phyloP scores from a whole-genome alignment of 2,329 filamentous ascomycete genomes.

The Hypoxylon sp. region DNA sequence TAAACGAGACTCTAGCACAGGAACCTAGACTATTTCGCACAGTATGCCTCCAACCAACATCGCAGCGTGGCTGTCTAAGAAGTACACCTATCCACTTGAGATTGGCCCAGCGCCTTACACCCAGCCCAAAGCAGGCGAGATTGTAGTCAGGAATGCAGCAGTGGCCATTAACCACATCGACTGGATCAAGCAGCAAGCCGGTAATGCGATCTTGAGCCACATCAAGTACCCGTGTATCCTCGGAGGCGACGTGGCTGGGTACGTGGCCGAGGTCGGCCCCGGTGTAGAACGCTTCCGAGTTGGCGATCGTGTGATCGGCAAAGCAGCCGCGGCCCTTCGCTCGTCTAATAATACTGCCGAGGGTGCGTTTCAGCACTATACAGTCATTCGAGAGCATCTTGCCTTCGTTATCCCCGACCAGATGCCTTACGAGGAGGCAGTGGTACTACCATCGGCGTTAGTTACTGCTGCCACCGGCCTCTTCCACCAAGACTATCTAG shows the following conservation, averaged over 20 bases:
- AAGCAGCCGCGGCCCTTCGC: slow-evolving; percentile 12
- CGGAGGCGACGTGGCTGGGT: slow-evolving; percentile 52
- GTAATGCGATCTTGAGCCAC: slow-evolving; percentile 59
- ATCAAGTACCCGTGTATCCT: slow-evolving; percentile 54
- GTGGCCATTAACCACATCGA: slow-evolving; percentile 62
- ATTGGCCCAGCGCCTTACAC: slow-evolving; percentile 58
- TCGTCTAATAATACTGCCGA: slow-evolving; percentile 13
- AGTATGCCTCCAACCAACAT: slow-evolving; percentile 51
- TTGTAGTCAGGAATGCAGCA: slow-evolving; percentile 58
- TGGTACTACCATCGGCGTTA: slow-evolving; percentile 19
- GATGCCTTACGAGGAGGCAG: slow-evolving; percentile 16
- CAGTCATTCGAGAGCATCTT: slow-evolving; percentile 12
- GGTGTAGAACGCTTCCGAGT: slow-evolving; percentile 1
- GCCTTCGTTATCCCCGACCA: slow-evolving; percentile 9
- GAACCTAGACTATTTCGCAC: not conserved
- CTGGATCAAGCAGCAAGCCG: slow-evolving; percentile 58
- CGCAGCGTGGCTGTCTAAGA: slow-evolving; percentile 14
- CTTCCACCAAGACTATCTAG: slow-evolving; percentile 10
- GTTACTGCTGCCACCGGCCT: slow-evolving; percentile 25
- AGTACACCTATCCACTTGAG: slow-evolving; percentile 49
- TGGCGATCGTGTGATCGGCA: slow-evolving; percentile 26
- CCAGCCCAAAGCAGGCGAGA: slow-evolving; percentile 54
- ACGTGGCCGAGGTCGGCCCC: slow-evolving; percentile 12
- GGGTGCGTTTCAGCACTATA: slow-evolving; percentile 30
- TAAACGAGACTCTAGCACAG: not conserved